Evolutionary conservation across 2,329 filamentous ascomycete genomes (phyloP), one percentile per base, ranked within the genome.

Genomic region (Fusarium sarcochroum): DNA sequence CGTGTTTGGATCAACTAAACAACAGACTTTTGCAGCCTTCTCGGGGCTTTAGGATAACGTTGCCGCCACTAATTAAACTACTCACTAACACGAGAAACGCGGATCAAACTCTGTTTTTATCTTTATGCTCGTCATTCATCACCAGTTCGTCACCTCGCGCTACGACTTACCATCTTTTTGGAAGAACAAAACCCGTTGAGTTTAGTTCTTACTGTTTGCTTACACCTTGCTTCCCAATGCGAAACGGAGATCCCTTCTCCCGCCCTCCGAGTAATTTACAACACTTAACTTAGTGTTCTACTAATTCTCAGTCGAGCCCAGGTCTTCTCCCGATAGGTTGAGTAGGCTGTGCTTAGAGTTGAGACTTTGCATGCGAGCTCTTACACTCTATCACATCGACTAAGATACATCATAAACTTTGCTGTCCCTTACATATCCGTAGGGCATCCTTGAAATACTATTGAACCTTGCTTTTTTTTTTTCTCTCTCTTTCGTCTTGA

Each of bases 71-170:
- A 52, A 59, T 59, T 48, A 38, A 35, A 20, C 32, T 23, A 30
- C 27, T 52, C 10, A 44, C 32, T 58, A 44, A 65, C 37, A 59
- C 20, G 37, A 53, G 42, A 42, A 53, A 66, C 37, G 32, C 44
- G 30, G 32, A 45, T 46, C 37, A 37, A 66, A 69, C 57, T 65
- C 41, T 68, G 21, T 55, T 66, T 55, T 35, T 35, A 6, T 41
- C 27, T 52, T 23, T 46, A 32, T 27, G 30, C 27, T 30, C 30
- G 20, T 42, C 50, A 58, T 54, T 58, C 56, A 59, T 69, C 66
- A 69, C 23, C 41, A 49, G 41, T 32, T 46, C 66, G 66, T 69
- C 66, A 69, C 58, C 42, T 34, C 51, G 47, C 66, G 35, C 51
- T 34, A 27, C 17, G 18, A 38, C 25, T 55, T 45, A 27, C 21